Evolutionary conservation across 2,329 filamentous ascomycete species (phyloP).

Genomic region (Blastomyces silverae): DNA sequence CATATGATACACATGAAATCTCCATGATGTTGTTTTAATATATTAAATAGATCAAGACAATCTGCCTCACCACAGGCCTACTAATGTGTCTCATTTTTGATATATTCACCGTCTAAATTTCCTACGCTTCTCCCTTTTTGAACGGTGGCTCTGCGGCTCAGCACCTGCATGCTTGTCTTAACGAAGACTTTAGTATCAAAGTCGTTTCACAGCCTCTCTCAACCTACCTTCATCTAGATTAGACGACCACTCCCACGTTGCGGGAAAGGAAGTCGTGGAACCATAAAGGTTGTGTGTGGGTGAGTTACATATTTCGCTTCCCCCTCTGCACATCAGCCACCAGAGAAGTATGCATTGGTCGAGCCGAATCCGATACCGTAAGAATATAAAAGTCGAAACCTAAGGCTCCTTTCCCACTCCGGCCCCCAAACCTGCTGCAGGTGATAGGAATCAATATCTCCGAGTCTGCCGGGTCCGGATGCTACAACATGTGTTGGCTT

Average conservation of each 20-base stretch:
- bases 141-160: neutral
- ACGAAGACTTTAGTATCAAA: neutral
- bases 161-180: neutral
- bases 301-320: neutral
- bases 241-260: neutral
- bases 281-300: neutral
- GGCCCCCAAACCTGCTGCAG: neutral
- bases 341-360: neutral
- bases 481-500: too few relatives aligned
- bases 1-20: too few relatives aligned
- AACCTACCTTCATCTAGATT: neutral
- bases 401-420: neutral
- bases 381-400: neutral
- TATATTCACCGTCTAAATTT: neutral
- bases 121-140: too few relatives aligned
- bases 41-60: too few relatives aligned
- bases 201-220: neutral
- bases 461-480: neutral
- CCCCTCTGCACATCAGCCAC: neutral
- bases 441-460: neutral
- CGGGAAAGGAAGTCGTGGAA: neutral
- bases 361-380: neutral
- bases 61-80: too few relatives aligned
- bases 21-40: too few relatives aligned
- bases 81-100: neutral